phyloP scores from a whole-genome alignment of 2,329 filamentous ascomycete species.

The Trichoderma oligosporum region DNA sequence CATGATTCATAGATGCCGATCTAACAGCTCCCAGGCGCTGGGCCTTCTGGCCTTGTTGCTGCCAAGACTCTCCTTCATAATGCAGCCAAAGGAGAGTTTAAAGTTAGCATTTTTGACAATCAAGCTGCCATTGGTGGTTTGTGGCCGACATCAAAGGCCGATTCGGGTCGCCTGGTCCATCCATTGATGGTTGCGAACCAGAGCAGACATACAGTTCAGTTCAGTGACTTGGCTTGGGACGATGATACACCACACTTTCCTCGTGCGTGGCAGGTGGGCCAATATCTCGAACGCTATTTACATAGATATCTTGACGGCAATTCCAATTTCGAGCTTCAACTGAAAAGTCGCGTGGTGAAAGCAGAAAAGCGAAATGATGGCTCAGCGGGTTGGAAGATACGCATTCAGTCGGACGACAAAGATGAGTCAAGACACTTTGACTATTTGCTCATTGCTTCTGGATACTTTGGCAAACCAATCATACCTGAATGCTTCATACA shows the following conservation, averaged over 20 bases:
- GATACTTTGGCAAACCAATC: constrained; percentile 66
- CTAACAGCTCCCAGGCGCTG: constrained; percentile 50
- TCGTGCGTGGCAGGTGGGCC: constrained; percentile 70
- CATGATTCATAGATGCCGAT: no score
- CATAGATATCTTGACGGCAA: constrained; percentile 51
- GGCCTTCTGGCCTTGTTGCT: constrained; percentile 64
- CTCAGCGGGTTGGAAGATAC: constrained; percentile 43
- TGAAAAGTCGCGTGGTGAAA: constrained; percentile 46
- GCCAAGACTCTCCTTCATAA: constrained; percentile 70
- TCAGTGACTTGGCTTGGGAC: constrained; percentile 70
- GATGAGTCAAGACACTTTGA: constrained; percentile 58
- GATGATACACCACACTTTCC: constrained; percentile 61
- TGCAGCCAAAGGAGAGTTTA: constrained; percentile 52
- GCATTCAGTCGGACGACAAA: constrained; percentile 33
- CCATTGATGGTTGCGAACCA: constrained; percentile 71
- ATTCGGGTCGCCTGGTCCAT: constrained; percentile 52
- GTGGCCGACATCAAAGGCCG: constrained; percentile 60
- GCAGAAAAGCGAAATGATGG: constrained; percentile 34
- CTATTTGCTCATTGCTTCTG: constrained; percentile 67
- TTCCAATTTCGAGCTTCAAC: constrained; percentile 41
- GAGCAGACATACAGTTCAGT: constrained; percentile 70
- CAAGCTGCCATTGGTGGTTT: constrained; percentile 66
- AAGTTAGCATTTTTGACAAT: constrained; percentile 67
- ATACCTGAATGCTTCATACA: constrained; percentile 45
- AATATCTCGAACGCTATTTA: constrained; percentile 65